Conservation (phyloP, 768 basidiomycete species). For the Panus rudis region DNA sequence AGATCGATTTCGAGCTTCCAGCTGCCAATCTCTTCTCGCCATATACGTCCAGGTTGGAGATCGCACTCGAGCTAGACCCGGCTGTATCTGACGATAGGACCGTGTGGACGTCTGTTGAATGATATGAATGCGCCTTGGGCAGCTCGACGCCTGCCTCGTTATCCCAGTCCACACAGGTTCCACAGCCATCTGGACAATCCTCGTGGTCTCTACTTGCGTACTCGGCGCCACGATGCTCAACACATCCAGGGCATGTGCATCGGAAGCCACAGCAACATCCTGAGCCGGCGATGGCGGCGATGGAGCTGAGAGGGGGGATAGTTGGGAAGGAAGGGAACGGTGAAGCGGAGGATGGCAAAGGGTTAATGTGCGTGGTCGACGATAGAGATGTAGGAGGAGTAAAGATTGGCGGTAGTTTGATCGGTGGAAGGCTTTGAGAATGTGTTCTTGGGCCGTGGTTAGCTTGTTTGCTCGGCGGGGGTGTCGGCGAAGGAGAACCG, state of each 20-base stretch:
- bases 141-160: slow-evolving; percentile 37
- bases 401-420: slow-evolving; percentile 8
- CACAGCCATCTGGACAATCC: slow-evolving; percentile 46
- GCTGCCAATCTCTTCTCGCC: no score
- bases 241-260: slow-evolving; percentile 70
- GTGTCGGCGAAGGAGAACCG: not conserved
- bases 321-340: slow-evolving; percentile 39
- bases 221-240: slow-evolving; percentile 55
- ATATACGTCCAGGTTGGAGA: no score
- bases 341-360: not conserved
- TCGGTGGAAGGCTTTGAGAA: no score
- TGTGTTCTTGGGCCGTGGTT: slow-evolving; percentile 6
- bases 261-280: slow-evolving; percentile 66
- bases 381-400: not conserved
- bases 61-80: no score
- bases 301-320: slow-evolving; percentile 55
- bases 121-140: slow-evolving; percentile 2
- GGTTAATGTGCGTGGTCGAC: not conserved
- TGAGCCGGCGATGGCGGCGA: slow-evolving; percentile 54
- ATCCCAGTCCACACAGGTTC: slow-evolving; percentile 49
- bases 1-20: no score
- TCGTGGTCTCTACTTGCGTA: slow-evolving; percentile 31
- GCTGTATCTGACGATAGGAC: no score
- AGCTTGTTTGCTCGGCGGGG: not conserved
- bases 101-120: no score